Evolutionary conservation across 495 filamentous ascomycete species (phyloP).

Genomic region (Hypoxylon cercidicola): DNA sequence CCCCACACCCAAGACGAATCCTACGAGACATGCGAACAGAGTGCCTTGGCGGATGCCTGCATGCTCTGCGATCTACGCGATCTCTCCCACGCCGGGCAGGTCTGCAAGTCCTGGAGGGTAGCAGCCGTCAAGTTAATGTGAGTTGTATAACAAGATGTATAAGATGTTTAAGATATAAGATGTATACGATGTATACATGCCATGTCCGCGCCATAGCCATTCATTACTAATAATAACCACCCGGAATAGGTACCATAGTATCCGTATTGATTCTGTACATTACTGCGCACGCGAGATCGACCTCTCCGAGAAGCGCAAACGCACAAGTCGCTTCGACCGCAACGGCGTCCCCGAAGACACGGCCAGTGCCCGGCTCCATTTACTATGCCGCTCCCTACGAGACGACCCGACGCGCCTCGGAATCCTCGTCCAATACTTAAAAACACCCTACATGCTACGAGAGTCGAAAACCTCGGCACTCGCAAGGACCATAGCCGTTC

Average conservation of each 20-base stretch:
- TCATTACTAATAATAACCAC: constrained; percentile 33
- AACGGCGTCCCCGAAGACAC: constrained; percentile 83
- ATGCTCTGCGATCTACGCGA: constrained; percentile 97
- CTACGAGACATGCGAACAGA: constrained; percentile 85
- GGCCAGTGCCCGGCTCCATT: constrained; percentile 75
- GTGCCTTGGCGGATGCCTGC: constrained; percentile 83
- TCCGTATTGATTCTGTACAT: constrained; percentile 94
- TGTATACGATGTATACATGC: too few relatives aligned
- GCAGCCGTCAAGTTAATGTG: constrained; percentile 69
- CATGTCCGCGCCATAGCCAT: too few relatives aligned
- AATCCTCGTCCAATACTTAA: constrained; percentile 75
- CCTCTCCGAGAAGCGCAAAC: constrained; percentile 79
- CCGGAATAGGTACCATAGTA: constrained; percentile 89
- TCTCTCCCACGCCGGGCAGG: constrained; percentile 79
- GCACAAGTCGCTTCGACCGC: constrained; percentile 76
- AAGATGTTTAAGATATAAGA: too few relatives aligned
- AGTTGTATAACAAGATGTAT: constrained; percentile 50
- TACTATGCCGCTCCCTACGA: constrained; percentile 83
- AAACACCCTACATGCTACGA: constrained; percentile 96
- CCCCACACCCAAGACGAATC: constrained; percentile 81
- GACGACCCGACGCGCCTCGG: constrained; percentile 73
- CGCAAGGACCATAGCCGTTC: constrained; percentile 83
- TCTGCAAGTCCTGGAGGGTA: constrained; percentile 76
- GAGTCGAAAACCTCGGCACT: constrained; percentile 86
- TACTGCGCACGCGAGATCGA: constrained; percentile 89